phyloP scores from a whole-genome alignment of 345 rosid species.

The Passiflora organensis region DNA sequence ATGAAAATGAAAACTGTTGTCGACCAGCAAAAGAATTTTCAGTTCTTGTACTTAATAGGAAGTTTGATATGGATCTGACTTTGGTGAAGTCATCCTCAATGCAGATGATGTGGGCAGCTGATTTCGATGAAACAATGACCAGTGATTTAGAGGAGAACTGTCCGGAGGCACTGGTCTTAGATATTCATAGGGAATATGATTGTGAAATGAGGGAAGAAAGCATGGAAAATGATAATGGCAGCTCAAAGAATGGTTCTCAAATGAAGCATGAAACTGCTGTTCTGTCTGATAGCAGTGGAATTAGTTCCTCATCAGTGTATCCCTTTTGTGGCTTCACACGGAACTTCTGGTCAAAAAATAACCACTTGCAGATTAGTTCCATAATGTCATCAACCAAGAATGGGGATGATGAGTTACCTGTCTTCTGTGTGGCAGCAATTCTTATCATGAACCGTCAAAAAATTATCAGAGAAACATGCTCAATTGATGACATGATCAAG shows the following conservation, averaged over 20 bases:
- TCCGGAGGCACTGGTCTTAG: constrained; percentile 61
- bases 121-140: constrained; percentile 57
- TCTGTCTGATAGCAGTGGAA: constrained; percentile 34
- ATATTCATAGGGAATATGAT: constrained; percentile 41
- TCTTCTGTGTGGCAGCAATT: constrained; percentile 88
- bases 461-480: constrained; percentile 70
- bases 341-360: constrained; percentile 61
- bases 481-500: constrained; percentile 92
- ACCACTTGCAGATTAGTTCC: constrained; percentile 42
- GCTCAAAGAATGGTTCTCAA: constrained; percentile 35
- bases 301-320: constrained; percentile 46
- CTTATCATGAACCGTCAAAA: constrained; percentile 82
- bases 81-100: constrained; percentile 15
- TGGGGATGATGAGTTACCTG: constrained; percentile 68
- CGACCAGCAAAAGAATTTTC: no score
- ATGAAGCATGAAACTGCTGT: constrained; percentile 40
- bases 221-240: constrained; percentile 34
- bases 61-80: constrained; percentile 4
- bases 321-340: constrained; percentile 74
- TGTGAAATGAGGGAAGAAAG: constrained; percentile 41
- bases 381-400: constrained; percentile 49
- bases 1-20: no score
- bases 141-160: constrained; percentile 61
- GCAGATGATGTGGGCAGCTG: constrained; percentile 99
- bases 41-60: constrained; percentile 1